A percentile compares a stretch with the other conserved stretches of the same genome.
Evolutionary conservation across 2,329 filamentous ascomycete genomes (phyloP).

Genomic region (Colletotrichum cordylinicola): DNA sequence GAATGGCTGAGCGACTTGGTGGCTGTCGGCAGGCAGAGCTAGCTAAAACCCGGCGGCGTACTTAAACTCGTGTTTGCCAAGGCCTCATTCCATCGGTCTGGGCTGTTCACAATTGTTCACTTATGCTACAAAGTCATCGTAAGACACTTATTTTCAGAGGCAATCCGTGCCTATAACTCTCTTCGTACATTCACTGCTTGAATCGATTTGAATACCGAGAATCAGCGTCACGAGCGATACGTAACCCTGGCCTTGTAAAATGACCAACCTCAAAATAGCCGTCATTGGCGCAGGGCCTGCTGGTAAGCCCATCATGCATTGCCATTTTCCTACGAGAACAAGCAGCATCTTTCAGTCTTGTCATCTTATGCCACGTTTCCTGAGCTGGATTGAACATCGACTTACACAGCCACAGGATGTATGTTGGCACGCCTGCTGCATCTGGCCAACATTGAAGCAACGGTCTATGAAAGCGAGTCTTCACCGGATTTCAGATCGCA

Average conservation of each 20-base stretch:
- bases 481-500: slow-evolving; percentile 50
- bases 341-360: background rate
- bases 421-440: slow-evolving; percentile 59
- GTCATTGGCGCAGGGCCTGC: slow-evolving; percentile 55
- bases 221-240: background rate
- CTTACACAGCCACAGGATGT: slow-evolving; percentile 34
- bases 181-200: no score
- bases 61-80: background rate
- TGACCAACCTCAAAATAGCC: slow-evolving; percentile 38
- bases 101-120: background rate
- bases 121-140: background rate
- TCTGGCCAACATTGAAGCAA: slow-evolving; percentile 48
- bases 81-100: background rate
- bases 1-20: background rate
- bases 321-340: no score
- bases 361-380: no score
- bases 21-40: background rate
- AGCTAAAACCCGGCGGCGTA: background rate
- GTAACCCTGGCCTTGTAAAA: background rate
- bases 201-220: background rate
- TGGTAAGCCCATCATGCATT: slow-evolving; percentile 24
- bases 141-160: background rate
- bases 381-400: background rate
- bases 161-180: background rate
- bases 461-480: slow-evolving; percentile 55